Conservation (phyloP, 768 basidiomycete genomes). For the Kwoniella dejecticola region DNA sequence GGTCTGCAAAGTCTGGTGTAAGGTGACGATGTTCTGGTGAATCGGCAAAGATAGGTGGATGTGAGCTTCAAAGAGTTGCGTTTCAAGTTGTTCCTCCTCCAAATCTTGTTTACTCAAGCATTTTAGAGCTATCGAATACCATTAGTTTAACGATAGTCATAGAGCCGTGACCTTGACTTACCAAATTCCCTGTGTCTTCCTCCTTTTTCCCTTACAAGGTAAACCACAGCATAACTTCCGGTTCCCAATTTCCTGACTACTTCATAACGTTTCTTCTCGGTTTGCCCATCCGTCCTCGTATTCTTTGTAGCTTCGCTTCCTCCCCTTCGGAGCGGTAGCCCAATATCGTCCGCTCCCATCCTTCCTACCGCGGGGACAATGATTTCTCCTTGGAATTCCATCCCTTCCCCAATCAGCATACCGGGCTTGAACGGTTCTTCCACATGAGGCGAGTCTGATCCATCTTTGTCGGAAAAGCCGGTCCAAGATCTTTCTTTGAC, state of each 20-base stretch:
- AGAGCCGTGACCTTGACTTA: slow-evolving; percentile 27
- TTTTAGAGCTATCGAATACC: slow-evolving; percentile 74
- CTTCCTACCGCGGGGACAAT: slow-evolving; percentile 48
- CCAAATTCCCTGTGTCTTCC: slow-evolving; percentile 54
- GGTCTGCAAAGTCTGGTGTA: slow-evolving; percentile 89
- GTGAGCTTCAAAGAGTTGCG: slow-evolving; percentile 91
- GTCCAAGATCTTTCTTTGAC: slow-evolving; percentile 26
- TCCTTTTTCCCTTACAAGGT: slow-evolving; percentile 65
- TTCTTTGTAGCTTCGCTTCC: slow-evolving; percentile 41
- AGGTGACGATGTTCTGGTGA: slow-evolving; percentile 92
- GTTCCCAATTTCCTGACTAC: slow-evolving; percentile 83
- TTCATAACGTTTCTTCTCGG: slow-evolving; percentile 61
- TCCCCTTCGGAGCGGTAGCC: slow-evolving; percentile 38
- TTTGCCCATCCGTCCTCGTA: slow-evolving; percentile 13
- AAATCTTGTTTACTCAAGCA: slow-evolving; percentile 92
- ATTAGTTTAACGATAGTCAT: neutral
- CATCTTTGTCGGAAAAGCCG: slow-evolving; percentile 23
- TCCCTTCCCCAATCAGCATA: slow-evolving; percentile 52
- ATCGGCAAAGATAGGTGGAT: slow-evolving; percentile 89
- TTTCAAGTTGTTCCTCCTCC: slow-evolving; percentile 77
- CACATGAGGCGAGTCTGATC: slow-evolving; percentile 13
- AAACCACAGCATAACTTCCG: slow-evolving; percentile 91
- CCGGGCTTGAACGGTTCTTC: slow-evolving; percentile 46
- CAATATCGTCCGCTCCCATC: slow-evolving; percentile 24
- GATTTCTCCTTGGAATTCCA: slow-evolving; percentile 50